Evolutionary conservation across 2,329 filamentous ascomycete genomes (phyloP).

Genomic region (Metarhizium rileyi): DNA sequence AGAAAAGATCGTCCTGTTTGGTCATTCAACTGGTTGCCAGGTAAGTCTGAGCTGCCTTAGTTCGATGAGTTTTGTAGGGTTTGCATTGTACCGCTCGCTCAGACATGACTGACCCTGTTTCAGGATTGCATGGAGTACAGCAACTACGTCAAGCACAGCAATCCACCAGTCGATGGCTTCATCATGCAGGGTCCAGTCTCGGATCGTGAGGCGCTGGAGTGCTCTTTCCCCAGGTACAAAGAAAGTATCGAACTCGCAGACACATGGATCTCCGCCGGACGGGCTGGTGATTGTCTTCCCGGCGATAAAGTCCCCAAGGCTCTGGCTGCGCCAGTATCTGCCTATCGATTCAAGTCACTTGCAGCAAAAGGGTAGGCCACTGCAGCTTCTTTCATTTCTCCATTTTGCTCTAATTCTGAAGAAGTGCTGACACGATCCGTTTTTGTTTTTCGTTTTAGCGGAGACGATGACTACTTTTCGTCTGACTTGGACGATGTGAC

Average conservation of each 20-base stretch:
- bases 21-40: conserved; percentile 50
- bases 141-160: conserved; percentile 29
- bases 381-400: not conserved
- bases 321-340: conserved; percentile 38
- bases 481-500: conserved; percentile 54
- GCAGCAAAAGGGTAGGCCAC: conserved; percentile 37
- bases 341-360: conserved; percentile 43
- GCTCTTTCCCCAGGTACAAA: conserved; percentile 35
- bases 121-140: conserved; percentile 50
- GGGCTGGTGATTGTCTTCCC: conserved; percentile 44
- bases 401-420: not conserved
- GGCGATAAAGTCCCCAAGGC: conserved; percentile 29
- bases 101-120: not conserved
- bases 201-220: conserved; percentile 57
- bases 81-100: not conserved
- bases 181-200: conserved; percentile 74
- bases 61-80: not conserved
- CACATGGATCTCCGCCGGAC: conserved; percentile 44
- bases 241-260: conserved; percentile 38
- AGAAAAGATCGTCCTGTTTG: conserved; percentile 44
- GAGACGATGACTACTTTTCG: conserved; percentile 85
- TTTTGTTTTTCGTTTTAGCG: conserved; percentile 29
- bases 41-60: conserved; percentile 20
- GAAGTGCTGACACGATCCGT: not conserved
- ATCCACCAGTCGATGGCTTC: conserved; percentile 57